Evolutionary conservation across 2,329 filamentous ascomycete species (phyloP), one percentile per base, ranked within the genome.

Genomic region (Zopfia rhizophila): DNA sequence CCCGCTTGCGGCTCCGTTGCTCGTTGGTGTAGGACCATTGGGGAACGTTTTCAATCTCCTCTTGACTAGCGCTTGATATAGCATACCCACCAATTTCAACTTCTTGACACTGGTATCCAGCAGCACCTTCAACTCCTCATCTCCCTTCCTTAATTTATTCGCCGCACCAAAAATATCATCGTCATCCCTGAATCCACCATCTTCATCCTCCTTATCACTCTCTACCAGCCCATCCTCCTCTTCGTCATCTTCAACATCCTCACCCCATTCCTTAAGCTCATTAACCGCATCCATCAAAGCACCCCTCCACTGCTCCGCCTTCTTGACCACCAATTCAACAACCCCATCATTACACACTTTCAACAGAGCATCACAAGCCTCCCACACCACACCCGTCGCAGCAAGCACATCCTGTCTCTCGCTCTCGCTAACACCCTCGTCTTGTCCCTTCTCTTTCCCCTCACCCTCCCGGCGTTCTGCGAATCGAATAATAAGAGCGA

Each of bases 241-340:
- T 1, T 84, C 85, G 1, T 84, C 84, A 3, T 84, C 82, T 0
- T 82, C 80, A 7, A 83, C 81, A 60, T 91, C 88, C 1, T 91
- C 88, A 14, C 87, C 85, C 91, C 92, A 97, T 59, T 93, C 90
- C 66, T 91, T 90, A 55, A 97, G 71, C 73, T 97, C 93, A 52
- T 89, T 84, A 57, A 95, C 82, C 0, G 91, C 88, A 74, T 97
- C 93, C 58, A 89, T 83, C 17, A 97, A 75, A 2, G 88, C 83
- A 44, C 89, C 89, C 28, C 85, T 78, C 72, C 87, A 90, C 66
- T 91, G 81, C 57, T 90, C 84, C 2, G 87, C 87, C 65, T 88
- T 91, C 56, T 81, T 78, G 0, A 88, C 79, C 33, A 93, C 80
- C 45, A 91, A 77, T 0, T 87, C 89, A 0, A 82, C 82, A 4